Evolutionary conservation across 1,139 yeast genomes (phyloP), one percentile per base, ranked within the genome.

Genomic region (Kodamaea plutei): DNA sequence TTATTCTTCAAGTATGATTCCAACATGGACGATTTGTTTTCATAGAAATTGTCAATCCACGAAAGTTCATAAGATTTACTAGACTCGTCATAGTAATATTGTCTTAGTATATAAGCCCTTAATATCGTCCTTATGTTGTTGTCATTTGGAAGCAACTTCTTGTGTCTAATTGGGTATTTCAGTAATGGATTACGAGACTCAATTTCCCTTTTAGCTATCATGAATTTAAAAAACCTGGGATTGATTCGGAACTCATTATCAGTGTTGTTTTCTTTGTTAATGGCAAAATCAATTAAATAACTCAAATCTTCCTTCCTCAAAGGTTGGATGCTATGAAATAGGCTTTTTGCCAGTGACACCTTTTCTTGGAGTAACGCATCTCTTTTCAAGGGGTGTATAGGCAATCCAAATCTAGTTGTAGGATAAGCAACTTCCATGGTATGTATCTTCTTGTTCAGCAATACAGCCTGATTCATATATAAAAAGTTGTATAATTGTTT

Each of bases 351-450:
- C 6, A 45, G 36, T 6, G 45, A 49, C 3, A 68, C 39, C 24
- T 54, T 52, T n/a, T 43, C 34, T 21, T 46, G 43, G 15, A 64
- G 41, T 17, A 50, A 35, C 16, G 43, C 46, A 35, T 65, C 63
- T 23, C 63, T 36, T 11, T 47, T 45, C 3, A 44, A 40, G 5
- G 56, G 54, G 33, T 58, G 58, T 2, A 55, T 37, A 1, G 72
- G 70, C 6, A 41, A 36, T 1, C 68, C 73, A 29, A 47, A 51
- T 20, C 57, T 44, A 22, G 54, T 54, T 2, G 68, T 53, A 6
- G 58, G 58, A 35, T 59, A 64, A 2, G 52, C 21, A 6, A 58
- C 65, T 30, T 64, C 71, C 16, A 65, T 43, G 2, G 55, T 53
- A 10, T 43, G 54, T 1, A 61, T 33, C 33, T 63, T 54, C 7